Base-by-base conservation (phyloP, 495 filamentous ascomycete genomes). In the Penicillium robsamsonii region DNA sequence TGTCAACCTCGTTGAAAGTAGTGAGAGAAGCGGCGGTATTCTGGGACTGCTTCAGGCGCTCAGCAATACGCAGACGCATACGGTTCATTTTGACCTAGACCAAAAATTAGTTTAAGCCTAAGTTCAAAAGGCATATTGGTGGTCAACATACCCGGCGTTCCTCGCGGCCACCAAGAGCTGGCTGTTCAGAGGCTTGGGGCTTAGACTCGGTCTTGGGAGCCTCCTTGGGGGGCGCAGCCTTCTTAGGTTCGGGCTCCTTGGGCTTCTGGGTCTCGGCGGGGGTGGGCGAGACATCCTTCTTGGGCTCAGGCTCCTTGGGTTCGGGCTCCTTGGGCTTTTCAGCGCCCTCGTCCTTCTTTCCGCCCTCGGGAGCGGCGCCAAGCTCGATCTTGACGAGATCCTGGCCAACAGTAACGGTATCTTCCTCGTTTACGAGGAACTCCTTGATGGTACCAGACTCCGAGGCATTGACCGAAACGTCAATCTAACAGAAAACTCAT, bases 1-100 rank as follows among this genome's bases (percentile, higher is more conserved):
- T 99, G 69, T 99, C 95, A 47, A 99, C 94, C 72, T 99, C 94
- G 72, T 99, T 96, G 80, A 99, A 99, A 17, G 94, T 99, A 17
- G 94, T 97, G 49, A 99, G 77, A 15, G 94, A 96, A 33, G 94
- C 94, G 50, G 95, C 94, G 5, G 94, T 97, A 77, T 99, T 97
- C 76, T 99, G 94, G 15, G 93, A 97, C 69, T 98, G 94, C 83
- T 98, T 98, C 48, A 98, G 81, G 59, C 94, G 92, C 79, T 98
- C 94, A 20, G 94, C 90, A 59, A 97, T 98, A 20, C 94, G 85
- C 43, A 97, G 83, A 48, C 94, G 91, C 95, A 98, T 98, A 50
- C 95, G 89, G 79, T 97, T 97, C 94, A 98, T 98, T 81, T 98
- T 98, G 62, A 97, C 92, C 90, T 93, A 57, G 27, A 46, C 17